A percentile compares a stretch with the other conserved stretches of the same genome.
Conservation (phyloP, 2,329 filamentous ascomycete species). For the Furcasterigmium furcatum region DNA sequence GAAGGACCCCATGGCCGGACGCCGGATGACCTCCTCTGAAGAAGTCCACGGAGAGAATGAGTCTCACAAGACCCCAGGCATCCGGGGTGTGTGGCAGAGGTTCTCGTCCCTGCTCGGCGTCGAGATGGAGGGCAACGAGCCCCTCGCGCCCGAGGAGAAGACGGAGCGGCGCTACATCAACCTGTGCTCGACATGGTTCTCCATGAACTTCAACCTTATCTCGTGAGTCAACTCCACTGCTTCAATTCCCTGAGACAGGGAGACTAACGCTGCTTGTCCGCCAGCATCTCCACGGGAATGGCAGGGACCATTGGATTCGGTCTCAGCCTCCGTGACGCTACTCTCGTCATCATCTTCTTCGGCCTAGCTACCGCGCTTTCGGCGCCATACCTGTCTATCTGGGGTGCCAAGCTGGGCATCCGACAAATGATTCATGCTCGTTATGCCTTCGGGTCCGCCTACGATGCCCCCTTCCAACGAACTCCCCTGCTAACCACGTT, state of each 20-base stretch:
- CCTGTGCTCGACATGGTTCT: slow-evolving; percentile 46
- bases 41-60: no score
- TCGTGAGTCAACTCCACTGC: slow-evolving; percentile 10
- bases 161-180: slow-evolving; percentile 36
- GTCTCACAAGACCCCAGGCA: no score
- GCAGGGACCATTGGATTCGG: slow-evolving; percentile 52
- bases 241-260: no score
- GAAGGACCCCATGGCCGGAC: no score
- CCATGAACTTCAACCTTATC: slow-evolving; percentile 44
- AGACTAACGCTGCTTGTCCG: neutral
- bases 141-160: slow-evolving; percentile 36
- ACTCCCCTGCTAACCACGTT: slow-evolving; percentile 1
- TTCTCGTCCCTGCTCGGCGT: slow-evolving; percentile 15
- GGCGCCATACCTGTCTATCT: slow-evolving; percentile 52
- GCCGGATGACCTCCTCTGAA: no score
- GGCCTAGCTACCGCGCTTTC: slow-evolving; percentile 48
- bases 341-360: slow-evolving; percentile 59
- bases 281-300: slow-evolving; percentile 55
- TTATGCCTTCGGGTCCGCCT: slow-evolving; percentile 51
- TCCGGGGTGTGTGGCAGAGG: no score
- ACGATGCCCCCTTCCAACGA: neutral
- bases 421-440: slow-evolving; percentile 59
- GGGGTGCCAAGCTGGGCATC: slow-evolving; percentile 54
- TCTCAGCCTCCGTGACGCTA: slow-evolving; percentile 50
- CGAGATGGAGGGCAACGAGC: slow-evolving; percentile 40